Base-by-base conservation (phyloP, 1,139 yeast genomes). In the Saccharomyces hybrid region DNA sequence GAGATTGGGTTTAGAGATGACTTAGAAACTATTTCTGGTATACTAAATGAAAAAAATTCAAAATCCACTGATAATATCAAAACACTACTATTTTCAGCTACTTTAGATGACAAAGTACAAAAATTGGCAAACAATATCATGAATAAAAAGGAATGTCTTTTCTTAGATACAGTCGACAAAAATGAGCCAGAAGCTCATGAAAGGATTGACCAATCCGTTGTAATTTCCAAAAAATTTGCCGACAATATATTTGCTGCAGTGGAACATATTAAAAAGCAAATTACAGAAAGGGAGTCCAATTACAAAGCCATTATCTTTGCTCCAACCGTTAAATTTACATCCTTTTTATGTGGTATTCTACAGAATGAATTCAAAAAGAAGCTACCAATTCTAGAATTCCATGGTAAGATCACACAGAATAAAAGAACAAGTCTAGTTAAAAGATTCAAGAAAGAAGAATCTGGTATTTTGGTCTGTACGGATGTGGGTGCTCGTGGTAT, bases 401-500 rank as follows among this genome's bases (percentile, higher is more conserved):
- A 89, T 62, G 96, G 96, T 51, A 82, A 84, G 66, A 73, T 86
- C 73, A 70, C 83, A 32, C 96, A 88, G 55, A 58, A 57, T 24
- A 64, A 58, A 52, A 67, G 72, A 58, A 67, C 70, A 3, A 61
- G 59, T 47, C 48, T 67, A 47, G 71, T 69, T 12, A 60, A 58
- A 12, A 55, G 58, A n/a, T 69, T 69, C 54, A 69, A 67, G 54
- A 58, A 52, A 44, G 59, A 76, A 31, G 65, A 72, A 46, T 72
- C 75, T 28, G 85, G 88, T 55, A 67, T 91, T 47, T 76, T 91
- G 55, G 80, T 91, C 52, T 86, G 95, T 49, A 88, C 96, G 1
- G 96, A 91, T 72, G 97, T 93, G 54, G 96, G 93, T 60, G 97
- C 98, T 2, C 83, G 98, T 74, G 98, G 99, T 65, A 84, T 93